Conservation (phyloP, 1,284 basidiomycete species). For the Acaromyces ingoldii region DNA sequence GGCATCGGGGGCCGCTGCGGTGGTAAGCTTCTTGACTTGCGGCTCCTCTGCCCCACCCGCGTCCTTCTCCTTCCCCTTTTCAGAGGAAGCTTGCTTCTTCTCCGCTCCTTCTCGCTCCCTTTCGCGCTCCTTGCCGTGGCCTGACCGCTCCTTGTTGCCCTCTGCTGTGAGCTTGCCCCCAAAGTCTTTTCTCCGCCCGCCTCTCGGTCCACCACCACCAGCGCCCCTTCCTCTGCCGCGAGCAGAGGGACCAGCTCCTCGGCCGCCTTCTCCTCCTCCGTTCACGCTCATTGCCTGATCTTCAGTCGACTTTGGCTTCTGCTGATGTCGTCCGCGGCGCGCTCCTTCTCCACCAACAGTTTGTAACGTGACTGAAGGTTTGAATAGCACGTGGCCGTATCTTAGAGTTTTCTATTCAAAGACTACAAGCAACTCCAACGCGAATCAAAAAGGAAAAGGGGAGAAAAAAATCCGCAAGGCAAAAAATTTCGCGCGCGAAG, state of each 20-base stretch:
- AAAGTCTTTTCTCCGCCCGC: background rate
- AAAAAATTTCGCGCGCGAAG: no score
- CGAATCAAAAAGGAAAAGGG: no score
- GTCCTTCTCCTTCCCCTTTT: background rate
- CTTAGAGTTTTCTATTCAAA: no score
- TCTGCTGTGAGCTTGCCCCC: no score
- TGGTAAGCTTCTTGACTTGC: background rate
- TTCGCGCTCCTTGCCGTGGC: background rate
- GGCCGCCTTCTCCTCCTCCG: background rate
- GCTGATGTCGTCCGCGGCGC: no score
- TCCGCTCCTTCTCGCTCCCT: background rate
- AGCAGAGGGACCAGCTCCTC: background rate
- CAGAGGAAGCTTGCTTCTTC: background rate
- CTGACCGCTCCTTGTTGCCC: no score
- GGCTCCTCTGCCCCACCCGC: slow-evolving; percentile 13
- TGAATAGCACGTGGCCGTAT: no score
- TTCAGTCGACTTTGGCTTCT: no score
- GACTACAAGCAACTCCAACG: no score
- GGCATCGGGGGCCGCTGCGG: slow-evolving; percentile 48
- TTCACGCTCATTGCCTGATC: background rate
- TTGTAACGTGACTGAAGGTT: no score
- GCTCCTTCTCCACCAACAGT: no score
- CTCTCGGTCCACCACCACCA: slow-evolving; percentile 2
- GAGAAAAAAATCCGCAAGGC: no score
- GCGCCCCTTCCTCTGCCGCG: background rate